phyloP scores from a whole-genome alignment of 495 filamentous ascomycete genomes.

The Jackrogersella minutella region DNA sequence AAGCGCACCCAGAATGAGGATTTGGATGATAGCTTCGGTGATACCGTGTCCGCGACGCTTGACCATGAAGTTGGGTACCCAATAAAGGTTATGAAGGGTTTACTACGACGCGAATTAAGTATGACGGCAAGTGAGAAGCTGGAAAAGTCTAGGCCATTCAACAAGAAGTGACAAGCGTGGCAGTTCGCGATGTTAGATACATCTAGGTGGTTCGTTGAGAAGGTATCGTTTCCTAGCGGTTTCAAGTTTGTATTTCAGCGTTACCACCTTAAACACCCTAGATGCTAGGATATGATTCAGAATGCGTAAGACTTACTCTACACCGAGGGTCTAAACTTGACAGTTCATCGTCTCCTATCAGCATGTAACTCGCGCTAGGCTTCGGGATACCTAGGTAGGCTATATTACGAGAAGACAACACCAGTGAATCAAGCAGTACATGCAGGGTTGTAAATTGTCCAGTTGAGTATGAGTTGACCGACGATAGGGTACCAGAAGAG shows the following conservation, averaged over 20 bases:
- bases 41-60: not conserved
- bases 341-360: not conserved
- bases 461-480: too few species aligned
- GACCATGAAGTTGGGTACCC: not conserved
- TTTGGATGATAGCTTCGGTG: not conserved
- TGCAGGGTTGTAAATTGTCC: too few species aligned
- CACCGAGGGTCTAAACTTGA: not conserved
- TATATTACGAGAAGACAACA: too few species aligned
- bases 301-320: not conserved
- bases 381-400: too few species aligned
- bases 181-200: not conserved
- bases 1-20: not conserved
- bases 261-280: not conserved
- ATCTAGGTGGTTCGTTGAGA: not conserved
- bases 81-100: not conserved
- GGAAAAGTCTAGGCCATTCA: not conserved
- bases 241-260: not conserved
- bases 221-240: conserved; percentile 3
- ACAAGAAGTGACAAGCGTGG: not conserved
- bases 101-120: too few species aligned
- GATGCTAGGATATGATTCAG: not conserved
- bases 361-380: not conserved
- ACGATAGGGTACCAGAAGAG: not conserved
- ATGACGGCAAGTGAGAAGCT: too few species aligned
- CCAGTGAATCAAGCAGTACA: too few species aligned